phyloP scores from a whole-genome alignment of 495 filamentous ascomycete species.

The Chaetomium tenue region DNA sequence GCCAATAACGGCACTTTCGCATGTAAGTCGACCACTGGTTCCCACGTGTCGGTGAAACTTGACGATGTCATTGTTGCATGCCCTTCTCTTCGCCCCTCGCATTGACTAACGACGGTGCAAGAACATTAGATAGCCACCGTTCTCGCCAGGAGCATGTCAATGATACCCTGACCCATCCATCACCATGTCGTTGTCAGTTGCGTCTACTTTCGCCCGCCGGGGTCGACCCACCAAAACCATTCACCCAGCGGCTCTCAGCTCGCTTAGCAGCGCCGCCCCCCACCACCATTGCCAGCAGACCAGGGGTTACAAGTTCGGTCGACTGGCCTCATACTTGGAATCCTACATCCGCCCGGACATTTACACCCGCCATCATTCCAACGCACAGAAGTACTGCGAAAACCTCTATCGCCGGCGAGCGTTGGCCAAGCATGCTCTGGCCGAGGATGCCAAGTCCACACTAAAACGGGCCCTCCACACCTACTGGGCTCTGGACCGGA shows the following conservation, averaged over 20 bases:
- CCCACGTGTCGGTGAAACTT: background rate
- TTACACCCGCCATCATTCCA: slow-evolving; percentile 37
- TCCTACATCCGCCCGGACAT: slow-evolving; percentile 40
- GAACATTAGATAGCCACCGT: slow-evolving; percentile 21
- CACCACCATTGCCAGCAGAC: slow-evolving; percentile 38
- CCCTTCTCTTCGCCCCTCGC: background rate
- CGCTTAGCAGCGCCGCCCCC: slow-evolving; percentile 23
- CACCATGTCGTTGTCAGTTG: slow-evolving; percentile 41
- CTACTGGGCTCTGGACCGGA: slow-evolving; percentile 33
- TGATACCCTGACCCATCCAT: slow-evolving; percentile 2
- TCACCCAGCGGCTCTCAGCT: slow-evolving; percentile 22
- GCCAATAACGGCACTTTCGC: slow-evolving; percentile 19
- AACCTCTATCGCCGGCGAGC: slow-evolving; percentile 36
- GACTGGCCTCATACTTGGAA: slow-evolving; percentile 36
- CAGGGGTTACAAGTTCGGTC: slow-evolving; percentile 48
- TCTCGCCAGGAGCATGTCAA: slow-evolving; percentile 24
- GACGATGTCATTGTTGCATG: slow-evolving; percentile 1
- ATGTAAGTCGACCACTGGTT: slow-evolving; percentile 25
- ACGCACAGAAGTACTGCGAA: slow-evolving; percentile 46
- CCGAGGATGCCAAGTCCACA: slow-evolving; percentile 31
- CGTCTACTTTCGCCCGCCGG: slow-evolving; percentile 35
- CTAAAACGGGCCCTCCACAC: slow-evolving; percentile 39
- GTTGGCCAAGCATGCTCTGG: slow-evolving; percentile 40
- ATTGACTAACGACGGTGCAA: slow-evolving; percentile 20
- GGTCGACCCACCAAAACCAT: slow-evolving; percentile 26